phyloP scores from a whole-genome alignment of 306 rosid genomes.

The Senna tora region DNA sequence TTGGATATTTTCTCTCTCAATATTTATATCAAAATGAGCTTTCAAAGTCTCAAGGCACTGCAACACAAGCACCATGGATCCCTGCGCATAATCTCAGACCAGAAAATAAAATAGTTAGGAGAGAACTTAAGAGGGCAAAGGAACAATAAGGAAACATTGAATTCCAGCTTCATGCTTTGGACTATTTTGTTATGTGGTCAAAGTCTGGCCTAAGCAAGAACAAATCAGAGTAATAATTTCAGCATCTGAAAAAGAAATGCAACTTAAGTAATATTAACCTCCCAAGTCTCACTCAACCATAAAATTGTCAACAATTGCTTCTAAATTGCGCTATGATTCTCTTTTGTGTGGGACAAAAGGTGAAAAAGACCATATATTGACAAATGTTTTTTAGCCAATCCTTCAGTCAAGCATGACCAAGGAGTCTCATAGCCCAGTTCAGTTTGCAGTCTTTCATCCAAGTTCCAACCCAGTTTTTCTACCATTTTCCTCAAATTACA shows the following conservation, averaged over 20 bases:
- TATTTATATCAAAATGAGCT: conserved; percentile 66
- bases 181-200: conserved; percentile 31
- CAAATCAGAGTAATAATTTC: conserved; percentile 25
- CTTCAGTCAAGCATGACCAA: conserved; percentile 31
- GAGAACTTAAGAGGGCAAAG: conserved; percentile 16
- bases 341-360: conserved; percentile 29
- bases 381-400: conserved; percentile 22
- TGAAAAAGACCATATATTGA: conserved; percentile 23
- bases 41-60: conserved; percentile 79
- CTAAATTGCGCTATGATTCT: conserved; percentile 28
- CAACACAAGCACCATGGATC: conserved; percentile 80
- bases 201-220: conserved; percentile 30
- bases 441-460: conserved; percentile 5
- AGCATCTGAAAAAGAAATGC: conserved; percentile 18
- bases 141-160: conserved; percentile 6
- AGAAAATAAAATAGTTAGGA: conserved; percentile 38
- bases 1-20: conserved; percentile 57
- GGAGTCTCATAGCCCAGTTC: conserved; percentile 21
- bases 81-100: conserved; percentile 64
- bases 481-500: conserved; percentile 28
- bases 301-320: conserved; percentile 15
- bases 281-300: conserved; percentile 32
- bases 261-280: conserved; percentile 27
- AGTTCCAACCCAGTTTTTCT: background rate
- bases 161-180: conserved; percentile 27